Percentiles rank a stretch among this genome's conserved stretches.
Conservation (phyloP, 108 stramenopile genomes). For the Licmophora abbreviata region DNA sequence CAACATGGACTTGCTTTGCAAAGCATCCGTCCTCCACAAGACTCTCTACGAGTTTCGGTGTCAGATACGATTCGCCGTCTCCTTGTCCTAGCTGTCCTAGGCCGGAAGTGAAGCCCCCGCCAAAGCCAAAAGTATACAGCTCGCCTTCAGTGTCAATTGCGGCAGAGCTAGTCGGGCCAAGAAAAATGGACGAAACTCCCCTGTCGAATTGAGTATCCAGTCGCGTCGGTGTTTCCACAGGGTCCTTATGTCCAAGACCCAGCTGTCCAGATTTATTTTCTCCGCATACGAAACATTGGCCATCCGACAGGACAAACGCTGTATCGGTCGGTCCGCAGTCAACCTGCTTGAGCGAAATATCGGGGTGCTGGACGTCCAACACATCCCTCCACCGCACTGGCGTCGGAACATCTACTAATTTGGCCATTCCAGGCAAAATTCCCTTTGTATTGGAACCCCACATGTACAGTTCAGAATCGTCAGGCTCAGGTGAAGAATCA, state of each 20-base stretch:
- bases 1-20: conserved; percentile 56
- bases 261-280: conserved; percentile 71
- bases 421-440: conserved; percentile 6
- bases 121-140: conserved; percentile 71
- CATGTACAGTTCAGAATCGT: too few species aligned
- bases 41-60: conserved; percentile 60
- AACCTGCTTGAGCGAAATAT: conserved; percentile 9
- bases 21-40: conserved; percentile 72
- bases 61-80: conserved; percentile 31
- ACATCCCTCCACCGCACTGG: background rate
- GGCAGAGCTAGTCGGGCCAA: conserved; percentile 56
- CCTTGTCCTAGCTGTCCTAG: conserved; percentile 75
- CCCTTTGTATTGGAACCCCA: conserved; percentile 43
- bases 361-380: background rate
- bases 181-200: conserved; percentile 22
- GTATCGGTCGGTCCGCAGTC: conserved; percentile 64
- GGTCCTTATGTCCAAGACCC: conserved; percentile 38
- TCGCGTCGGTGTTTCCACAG: conserved; percentile 22
- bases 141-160: conserved; percentile 53
- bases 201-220: background rate
- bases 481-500: too few species aligned
- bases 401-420: conserved; percentile 1
- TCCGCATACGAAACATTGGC: conserved; percentile 48
- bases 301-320: conserved; percentile 38
- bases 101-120: conserved; percentile 42